phyloP scores from a whole-genome alignment of 31 red algal species.

The Porphyra umbilicalis region DNA sequence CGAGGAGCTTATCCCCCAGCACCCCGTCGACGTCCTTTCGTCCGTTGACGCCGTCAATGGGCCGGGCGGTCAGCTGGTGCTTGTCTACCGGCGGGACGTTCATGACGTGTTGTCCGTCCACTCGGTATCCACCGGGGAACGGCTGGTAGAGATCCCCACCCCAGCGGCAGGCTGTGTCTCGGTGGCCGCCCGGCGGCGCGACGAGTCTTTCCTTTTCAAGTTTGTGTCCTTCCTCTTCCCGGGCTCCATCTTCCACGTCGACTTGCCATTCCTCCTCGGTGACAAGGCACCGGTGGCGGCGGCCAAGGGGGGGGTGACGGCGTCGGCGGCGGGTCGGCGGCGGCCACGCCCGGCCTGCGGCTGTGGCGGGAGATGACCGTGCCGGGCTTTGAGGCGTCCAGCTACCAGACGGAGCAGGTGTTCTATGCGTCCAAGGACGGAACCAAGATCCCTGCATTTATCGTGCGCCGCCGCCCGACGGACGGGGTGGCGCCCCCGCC shows the following conservation, averaged over 20 bases:
- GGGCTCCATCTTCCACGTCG: slow-evolving; percentile 60
- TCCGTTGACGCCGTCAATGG: slow-evolving; percentile 39
- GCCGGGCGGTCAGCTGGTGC: slow-evolving; percentile 25
- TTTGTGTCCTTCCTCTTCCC: slow-evolving; percentile 72
- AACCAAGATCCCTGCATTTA: slow-evolving; percentile 64
- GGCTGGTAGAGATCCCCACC: slow-evolving; percentile 31
- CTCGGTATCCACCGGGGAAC: slow-evolving; percentile 31
- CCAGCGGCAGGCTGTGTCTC: slow-evolving; percentile 38
- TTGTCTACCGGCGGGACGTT: slow-evolving; percentile 60
- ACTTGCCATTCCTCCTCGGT: slow-evolving; percentile 38
- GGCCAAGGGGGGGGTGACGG: not conserved
- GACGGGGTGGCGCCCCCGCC: slow-evolving; percentile 1
- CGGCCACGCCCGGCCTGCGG: slow-evolving; percentile 13
- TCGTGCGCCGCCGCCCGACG: slow-evolving; percentile 24
- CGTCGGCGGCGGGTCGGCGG: not conserved
- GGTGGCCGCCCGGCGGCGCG: slow-evolving; percentile 27
- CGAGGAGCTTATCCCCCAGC: slow-evolving; percentile 43
- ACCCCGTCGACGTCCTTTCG: slow-evolving; percentile 44
- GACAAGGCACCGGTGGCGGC: not conserved
- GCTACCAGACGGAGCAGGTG: slow-evolving; percentile 51
- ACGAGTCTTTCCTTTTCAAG: slow-evolving; percentile 53
- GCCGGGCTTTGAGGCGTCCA: slow-evolving; percentile 54
- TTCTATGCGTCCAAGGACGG: slow-evolving; percentile 73
- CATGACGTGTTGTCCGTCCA: slow-evolving; percentile 51
- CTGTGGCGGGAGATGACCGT: slow-evolving; percentile 61